Conservation (phyloP, 1,284 basidiomycete genomes). For the Neolentinus lepideus region DNA sequence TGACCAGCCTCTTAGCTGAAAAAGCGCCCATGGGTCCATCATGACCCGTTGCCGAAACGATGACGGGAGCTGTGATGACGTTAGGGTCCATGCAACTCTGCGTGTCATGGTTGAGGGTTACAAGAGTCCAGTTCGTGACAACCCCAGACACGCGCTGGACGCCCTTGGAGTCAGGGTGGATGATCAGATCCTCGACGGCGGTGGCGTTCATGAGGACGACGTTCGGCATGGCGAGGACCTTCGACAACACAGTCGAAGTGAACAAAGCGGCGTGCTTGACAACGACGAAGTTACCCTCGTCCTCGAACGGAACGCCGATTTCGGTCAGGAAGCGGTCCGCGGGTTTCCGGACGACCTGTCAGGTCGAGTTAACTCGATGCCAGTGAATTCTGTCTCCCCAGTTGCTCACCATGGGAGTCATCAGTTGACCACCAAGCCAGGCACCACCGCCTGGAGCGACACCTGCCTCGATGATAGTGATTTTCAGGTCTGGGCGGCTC, state of each 20-base stretch:
- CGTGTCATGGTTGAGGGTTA: constrained; percentile 75
- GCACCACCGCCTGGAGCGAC: constrained; percentile 80
- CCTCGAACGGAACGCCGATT: constrained; percentile 74
- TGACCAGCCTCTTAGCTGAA: constrained; percentile 77
- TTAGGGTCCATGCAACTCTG: constrained; percentile 81
- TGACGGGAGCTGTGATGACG: constrained; percentile 75
- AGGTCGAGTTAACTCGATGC: not conserved
- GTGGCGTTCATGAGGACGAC: constrained; percentile 74
- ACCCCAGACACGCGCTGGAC: constrained; percentile 74
- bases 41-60: constrained; percentile 66
- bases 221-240: constrained; percentile 69
- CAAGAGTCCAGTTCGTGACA: constrained; percentile 83
- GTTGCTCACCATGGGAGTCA: constrained; percentile 31
- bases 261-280: constrained; percentile 81
- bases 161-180: constrained; percentile 51
- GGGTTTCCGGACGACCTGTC: constrained; percentile 72
- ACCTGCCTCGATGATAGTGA: constrained; percentile 79
- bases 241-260: constrained; percentile 73
- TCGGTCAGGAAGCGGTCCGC: constrained; percentile 71
- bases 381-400: not conserved
- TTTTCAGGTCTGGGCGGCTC: constrained; percentile 65
- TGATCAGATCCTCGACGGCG: constrained; percentile 72
- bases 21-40: constrained; percentile 86
- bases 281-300: constrained; percentile 76
- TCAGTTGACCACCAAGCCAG: constrained; percentile 79